phyloP scores from a whole-genome alignment of 306 rosid genomes.

The Cucurbita pepo region DNA sequence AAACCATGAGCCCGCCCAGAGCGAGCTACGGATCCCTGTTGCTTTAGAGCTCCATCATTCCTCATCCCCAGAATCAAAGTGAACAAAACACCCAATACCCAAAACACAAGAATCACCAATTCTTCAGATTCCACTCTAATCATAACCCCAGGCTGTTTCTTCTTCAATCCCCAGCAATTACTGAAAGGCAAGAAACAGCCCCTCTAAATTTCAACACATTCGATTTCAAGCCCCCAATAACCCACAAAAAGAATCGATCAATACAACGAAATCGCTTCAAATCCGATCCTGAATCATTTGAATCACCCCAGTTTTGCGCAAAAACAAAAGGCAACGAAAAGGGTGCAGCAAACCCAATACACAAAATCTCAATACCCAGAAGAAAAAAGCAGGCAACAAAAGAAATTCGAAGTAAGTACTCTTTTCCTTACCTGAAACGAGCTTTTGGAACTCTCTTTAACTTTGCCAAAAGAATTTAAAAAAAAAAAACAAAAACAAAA shows the following conservation, averaged over 20 bases:
- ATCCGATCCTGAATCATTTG: constrained; percentile 3
- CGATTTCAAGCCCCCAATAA: constrained; percentile 16
- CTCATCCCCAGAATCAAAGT: constrained; percentile 68
- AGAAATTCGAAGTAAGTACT: background rate
- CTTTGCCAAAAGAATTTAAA: background rate
- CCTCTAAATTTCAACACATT: constrained; percentile 16
- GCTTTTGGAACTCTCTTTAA: background rate
- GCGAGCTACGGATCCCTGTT: constrained; percentile 38
- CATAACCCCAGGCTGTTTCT: constrained; percentile 52
- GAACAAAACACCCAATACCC: constrained; percentile 26
- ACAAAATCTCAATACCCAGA: constrained; percentile 17
- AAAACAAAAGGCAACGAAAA: background rate
- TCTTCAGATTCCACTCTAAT: constrained; percentile 38
- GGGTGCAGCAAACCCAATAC: constrained; percentile 11
- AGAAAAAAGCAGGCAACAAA: background rate
- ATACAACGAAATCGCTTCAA: constrained; percentile 5
- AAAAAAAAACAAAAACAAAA: background rate
- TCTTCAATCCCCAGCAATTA: constrained; percentile 19
- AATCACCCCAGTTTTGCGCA: constrained; percentile 7
- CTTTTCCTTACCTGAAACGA: background rate
- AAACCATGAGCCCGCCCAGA: constrained; percentile 46
- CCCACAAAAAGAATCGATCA: constrained; percentile 2
- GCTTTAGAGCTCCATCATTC: constrained; percentile 66
- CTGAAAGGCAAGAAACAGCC: constrained; percentile 25
- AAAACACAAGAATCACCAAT: constrained; percentile 26